phyloP scores from a whole-genome alignment of 805 yeast genomes.

The Lipomyces spencermartinsiae region DNA sequence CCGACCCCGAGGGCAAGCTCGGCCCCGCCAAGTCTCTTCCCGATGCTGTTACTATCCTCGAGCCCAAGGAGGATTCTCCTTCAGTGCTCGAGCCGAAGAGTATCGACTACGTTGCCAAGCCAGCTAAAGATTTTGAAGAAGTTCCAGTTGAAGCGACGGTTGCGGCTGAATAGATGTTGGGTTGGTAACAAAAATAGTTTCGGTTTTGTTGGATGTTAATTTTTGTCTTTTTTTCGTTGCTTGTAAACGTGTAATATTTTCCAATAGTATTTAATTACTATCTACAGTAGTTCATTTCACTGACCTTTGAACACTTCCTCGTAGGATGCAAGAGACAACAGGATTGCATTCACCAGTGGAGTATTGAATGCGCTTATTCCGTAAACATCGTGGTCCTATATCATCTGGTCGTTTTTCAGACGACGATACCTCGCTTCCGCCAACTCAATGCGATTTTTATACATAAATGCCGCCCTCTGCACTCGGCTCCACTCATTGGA shows the following conservation, averaged over 20 bases:
- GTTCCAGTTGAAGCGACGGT: constrained; percentile 15
- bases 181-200: constrained; percentile 3
- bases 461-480: neutral
- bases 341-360: neutral
- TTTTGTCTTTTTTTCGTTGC: neutral
- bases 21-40: constrained; percentile 88
- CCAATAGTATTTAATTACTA: neutral
- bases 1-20: constrained; percentile 72
- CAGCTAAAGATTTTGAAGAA: constrained; percentile 20
- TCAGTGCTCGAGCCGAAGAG: constrained; percentile 71
- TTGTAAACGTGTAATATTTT: constrained; percentile 6
- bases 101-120: constrained; percentile 40
- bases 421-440: constrained; percentile 6
- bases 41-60: constrained; percentile 85
- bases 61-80: constrained; percentile 92
- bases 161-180: constrained; percentile 6
- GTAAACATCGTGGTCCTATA: neutral
- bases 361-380: neutral
- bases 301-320: neutral
- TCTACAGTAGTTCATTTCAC: neutral
- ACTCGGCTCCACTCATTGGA: neutral
- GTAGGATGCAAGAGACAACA: neutral
- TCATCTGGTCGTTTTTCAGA: neutral
- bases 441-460: neutral
- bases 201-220: constrained; percentile 2